A percentile compares a stretch with the other conserved stretches of the same genome.
These are phyloP conservation scores for Rhynchosporium secalis DNA, from an alignment of 2,329 filamentous ascomycete species.

Conservation along the genomic window DNA sequence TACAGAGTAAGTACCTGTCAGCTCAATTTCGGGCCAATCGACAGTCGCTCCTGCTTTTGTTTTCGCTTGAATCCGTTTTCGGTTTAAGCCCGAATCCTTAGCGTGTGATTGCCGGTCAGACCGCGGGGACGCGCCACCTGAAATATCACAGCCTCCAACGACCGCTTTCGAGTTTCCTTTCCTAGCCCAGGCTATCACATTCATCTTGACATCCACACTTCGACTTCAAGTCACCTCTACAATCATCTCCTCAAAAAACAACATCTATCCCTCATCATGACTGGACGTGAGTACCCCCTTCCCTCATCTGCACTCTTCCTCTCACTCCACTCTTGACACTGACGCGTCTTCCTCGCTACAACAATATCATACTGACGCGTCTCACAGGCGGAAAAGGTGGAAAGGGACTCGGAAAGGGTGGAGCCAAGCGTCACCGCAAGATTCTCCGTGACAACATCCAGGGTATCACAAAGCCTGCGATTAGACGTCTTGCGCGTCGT, in stretches of 20 bases:
- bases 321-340: slow-evolving; percentile 25
- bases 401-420: slow-evolving; percentile 97
- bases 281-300: slow-evolving; percentile 64
- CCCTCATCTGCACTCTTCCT: slow-evolving; percentile 22
- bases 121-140: slow-evolving; percentile 33
- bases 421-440: slow-evolving; percentile 98
- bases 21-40: not conserved
- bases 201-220: slow-evolving; percentile 21
- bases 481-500: slow-evolving; percentile 97
- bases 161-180: too few species aligned
- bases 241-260: slow-evolving; percentile 20
- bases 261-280: slow-evolving; percentile 56
- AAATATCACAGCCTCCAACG: slow-evolving; percentile 29
- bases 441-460: slow-evolving; percentile 99
- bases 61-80: slow-evolving; percentile 3
- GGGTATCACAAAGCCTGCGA: slow-evolving; percentile 98
- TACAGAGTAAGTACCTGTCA: not conserved
- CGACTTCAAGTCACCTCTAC: slow-evolving; percentile 25
- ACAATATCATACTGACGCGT: slow-evolving; percentile 20
- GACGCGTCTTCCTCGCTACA: not conserved
- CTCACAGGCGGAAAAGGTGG: slow-evolving; percentile 59
- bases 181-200: too few species aligned
- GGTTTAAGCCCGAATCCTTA: slow-evolving; percentile 17
- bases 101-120: slow-evolving; percentile 32
- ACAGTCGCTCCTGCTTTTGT: slow-evolving; percentile 2